Conservation (phyloP, 768 basidiomycete genomes). For the Kwoniella sp. region DNA sequence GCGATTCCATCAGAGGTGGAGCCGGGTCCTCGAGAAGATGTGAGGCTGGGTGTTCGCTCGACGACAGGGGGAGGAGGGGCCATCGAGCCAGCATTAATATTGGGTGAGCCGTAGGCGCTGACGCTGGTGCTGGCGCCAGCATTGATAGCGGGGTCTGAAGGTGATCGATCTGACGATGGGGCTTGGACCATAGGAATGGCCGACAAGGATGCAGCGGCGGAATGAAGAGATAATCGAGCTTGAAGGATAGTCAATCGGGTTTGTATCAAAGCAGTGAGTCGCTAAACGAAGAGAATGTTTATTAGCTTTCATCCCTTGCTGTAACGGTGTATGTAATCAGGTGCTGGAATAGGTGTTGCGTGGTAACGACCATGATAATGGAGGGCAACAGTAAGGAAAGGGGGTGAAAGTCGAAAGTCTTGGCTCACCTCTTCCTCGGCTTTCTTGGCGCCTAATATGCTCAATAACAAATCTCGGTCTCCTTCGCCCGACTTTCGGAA, state of each 20-base stretch:
- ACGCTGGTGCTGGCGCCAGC: not conserved
- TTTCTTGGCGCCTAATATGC: conserved; percentile 87
- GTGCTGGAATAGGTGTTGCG: too few species aligned
- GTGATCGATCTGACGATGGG: not conserved
- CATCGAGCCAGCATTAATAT: not conserved
- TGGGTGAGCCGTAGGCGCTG: not conserved
- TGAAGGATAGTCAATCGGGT: conserved; percentile 54
- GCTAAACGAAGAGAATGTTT: conserved; percentile 21
- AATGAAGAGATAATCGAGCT: conserved; percentile 46
- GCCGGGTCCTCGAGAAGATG: conserved; percentile 21
- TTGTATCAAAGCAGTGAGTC: conserved; percentile 51
- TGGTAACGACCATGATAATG: too few species aligned
- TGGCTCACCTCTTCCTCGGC: conserved; percentile 83
- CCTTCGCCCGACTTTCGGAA: conserved; percentile 85
- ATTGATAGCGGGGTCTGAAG: not conserved
- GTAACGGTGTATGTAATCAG: too few species aligned
- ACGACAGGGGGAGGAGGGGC: not conserved
- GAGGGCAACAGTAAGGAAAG: too few species aligned
- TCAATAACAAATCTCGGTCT: conserved; percentile 85
- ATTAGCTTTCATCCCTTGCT: not conserved
- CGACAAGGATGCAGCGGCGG: conserved; percentile 35
- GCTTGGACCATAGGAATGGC: not conserved
- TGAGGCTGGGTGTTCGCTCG: conserved; percentile 18
- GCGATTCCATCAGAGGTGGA: conserved; percentile 17
- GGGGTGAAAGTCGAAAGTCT: not conserved